A percentile compares a stretch with the other conserved stretches of the same genome.
Evolutionary conservation across 2,329 filamentous ascomycete genomes (phyloP).

Genomic region (Botrytis medusae): DNA sequence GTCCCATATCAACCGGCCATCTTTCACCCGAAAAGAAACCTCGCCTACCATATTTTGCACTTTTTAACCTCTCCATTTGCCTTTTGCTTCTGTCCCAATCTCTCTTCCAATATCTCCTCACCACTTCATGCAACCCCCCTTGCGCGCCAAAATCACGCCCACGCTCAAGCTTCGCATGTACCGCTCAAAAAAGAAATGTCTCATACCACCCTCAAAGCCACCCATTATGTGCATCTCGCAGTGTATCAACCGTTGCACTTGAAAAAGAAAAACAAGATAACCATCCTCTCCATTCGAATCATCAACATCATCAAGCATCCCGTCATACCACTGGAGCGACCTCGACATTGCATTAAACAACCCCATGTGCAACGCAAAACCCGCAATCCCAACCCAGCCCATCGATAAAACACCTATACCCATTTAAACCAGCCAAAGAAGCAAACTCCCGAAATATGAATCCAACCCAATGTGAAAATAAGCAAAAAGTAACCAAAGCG

Average conservation of each 20-base stretch:
- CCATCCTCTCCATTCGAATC: background rate
- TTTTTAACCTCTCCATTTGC: background rate
- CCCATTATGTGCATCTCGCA: background rate
- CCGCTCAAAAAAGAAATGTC: background rate
- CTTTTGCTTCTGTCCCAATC: background rate
- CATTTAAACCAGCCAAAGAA: background rate
- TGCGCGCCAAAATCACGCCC: background rate
- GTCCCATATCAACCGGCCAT: background rate
- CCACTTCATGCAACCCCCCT: background rate
- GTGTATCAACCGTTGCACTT: background rate
- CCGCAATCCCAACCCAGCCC: background rate
- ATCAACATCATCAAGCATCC: slow-evolving; percentile 5
- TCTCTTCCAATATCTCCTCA: background rate
- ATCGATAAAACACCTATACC: background rate
- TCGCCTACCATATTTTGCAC: background rate
- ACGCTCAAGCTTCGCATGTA: background rate
- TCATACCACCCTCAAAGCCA: background rate
- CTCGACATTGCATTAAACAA: slow-evolving; percentile 3
- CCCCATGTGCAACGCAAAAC: background rate
- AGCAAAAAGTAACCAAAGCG: background rate
- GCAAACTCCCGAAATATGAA: background rate
- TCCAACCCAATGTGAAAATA: background rate
- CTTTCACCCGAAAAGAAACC: background rate
- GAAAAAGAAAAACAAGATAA: background rate
- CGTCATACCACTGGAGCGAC: background rate